Evolutionary conservation across 306 rosid species (phyloP), one percentile per base, ranked within the genome.

Genomic region (Sindora glabra): DNA sequence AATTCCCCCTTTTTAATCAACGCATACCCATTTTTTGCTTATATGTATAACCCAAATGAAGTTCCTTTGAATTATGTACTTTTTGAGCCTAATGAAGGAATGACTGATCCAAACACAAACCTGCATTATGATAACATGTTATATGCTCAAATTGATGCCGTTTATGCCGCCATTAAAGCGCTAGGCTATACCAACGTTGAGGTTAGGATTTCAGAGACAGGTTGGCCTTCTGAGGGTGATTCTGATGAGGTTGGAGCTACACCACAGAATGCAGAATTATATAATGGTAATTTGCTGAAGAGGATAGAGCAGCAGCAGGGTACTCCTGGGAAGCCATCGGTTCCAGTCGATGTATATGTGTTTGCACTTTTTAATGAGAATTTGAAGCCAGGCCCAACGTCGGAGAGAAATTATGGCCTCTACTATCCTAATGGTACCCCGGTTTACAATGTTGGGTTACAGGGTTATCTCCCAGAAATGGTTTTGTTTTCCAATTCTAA

Each of bases 171-270:
- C 1, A 90, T 90, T 22, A 81, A 76, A 62, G 74, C 52, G 0
- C 39, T 85, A 82, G 97, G 97, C 9, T 85, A 77, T 54, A 66
- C 66, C 0, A 79, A 85, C 30, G 12, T 90, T 4, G 87, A 62
- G 24, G 96, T 90, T 14, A 59, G 79, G 33, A 68, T 90, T 57
- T 90, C 97, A 0, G 97, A 90, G 61, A 90, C 97, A 0, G 97
- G 96, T 10, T 90, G 97, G 97, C 97, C 97, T 19, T 90, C 97
- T 1, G 74, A 67, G 22, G 96, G 97, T 13, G 96, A 90, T 40
- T 8, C 55, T 1, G 55, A 83, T 25, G 97, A 90, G 59, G 54
- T 57, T 32, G 97, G 97, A 29, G 97, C 96, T 10, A 73, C 86
- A 8, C 70, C 64, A 22, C 82, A 74, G 44, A 90, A 90, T 68